A percentile compares a stretch with the other conserved stretches of the same genome.
Evolutionary conservation across 2,329 filamentous ascomycete species (phyloP).

Genomic region (Pseudogymnoascus sp.): DNA sequence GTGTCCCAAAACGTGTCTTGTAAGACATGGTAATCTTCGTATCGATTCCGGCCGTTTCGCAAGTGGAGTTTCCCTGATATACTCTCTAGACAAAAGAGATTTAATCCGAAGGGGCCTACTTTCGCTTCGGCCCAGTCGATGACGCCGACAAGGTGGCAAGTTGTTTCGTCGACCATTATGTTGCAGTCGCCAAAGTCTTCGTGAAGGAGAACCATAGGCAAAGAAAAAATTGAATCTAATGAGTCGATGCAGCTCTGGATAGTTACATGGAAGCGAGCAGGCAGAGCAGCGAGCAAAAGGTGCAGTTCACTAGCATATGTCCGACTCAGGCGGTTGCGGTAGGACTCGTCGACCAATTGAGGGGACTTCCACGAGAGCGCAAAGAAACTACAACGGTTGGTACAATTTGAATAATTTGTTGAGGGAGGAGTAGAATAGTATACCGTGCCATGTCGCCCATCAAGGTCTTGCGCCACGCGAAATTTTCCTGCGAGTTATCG

Average conservation of each 20-base stretch:
- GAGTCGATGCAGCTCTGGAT: conserved; percentile 29
- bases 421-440: background rate
- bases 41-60: conserved; percentile 29
- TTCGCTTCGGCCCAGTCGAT: conserved; percentile 37
- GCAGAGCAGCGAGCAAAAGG: conserved; percentile 29
- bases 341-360: conserved; percentile 25
- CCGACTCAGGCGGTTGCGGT: conserved; percentile 22
- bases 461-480: conserved; percentile 30
- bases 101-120: conserved; percentile 35
- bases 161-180: conserved; percentile 33
- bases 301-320: conserved; percentile 29
- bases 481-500: conserved; percentile 30
- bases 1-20: conserved; percentile 30
- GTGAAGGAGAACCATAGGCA: conserved; percentile 36
- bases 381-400: conserved; percentile 31
- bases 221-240: conserved; percentile 30
- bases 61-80: conserved; percentile 33
- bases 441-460: conserved; percentile 29
- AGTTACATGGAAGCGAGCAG: conserved; percentile 29
- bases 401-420: background rate
- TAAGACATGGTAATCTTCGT: conserved; percentile 29
- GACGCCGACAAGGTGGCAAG: conserved; percentile 34
- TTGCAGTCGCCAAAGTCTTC: conserved; percentile 34
- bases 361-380: conserved; percentile 33
- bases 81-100: conserved; percentile 31